Evolutionary conservation across 2,329 filamentous ascomycete genomes (phyloP), one percentile per base, ranked within the genome.

Genomic region (Trichoderma atrobrunneum): DNA sequence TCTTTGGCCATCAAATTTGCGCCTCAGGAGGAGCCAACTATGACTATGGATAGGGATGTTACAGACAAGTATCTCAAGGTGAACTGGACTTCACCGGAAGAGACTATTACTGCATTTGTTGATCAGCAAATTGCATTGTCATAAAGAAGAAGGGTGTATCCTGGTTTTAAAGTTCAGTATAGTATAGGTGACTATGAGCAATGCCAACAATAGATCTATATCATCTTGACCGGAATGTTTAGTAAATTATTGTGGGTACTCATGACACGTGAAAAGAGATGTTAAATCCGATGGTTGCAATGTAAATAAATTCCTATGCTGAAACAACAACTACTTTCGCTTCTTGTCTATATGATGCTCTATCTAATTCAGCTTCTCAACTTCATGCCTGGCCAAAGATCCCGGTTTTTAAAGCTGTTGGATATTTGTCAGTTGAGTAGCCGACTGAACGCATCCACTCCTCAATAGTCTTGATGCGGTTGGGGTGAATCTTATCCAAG

Each of bases 381-480:
- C 5, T 26, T 26, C 26, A 26, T 26, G 26, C 26, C 26, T 26
- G 26, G 26, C 30, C 30, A 8, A 67, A 67, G 12, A 67, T n/a
- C 3, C 48, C 60, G 7, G 68, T 32, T 48, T 62, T 64, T 6
- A 57, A 21, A 2, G 32, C 32, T 12, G 7, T n/a, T 1, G 26
- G 18, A n/a, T 78, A 32, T 11, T 12, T 59, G 0, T 72, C 71
- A 14, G 61, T 32, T n/a, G 68, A 70, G 26, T 73, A 74, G 16
- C 64, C 34, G 12, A 74, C 72, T 7, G 71, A 74, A 16, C 62
- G 43, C 73, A 74, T 73, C 73, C 73, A 74, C n/a, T 74, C 43
- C 39, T 73, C 73, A 5, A 73, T 62, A 2, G 68, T 71, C 60
- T 51, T 73, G 2, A 74, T 68, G 16, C 73, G 61, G 1, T 65